phyloP scores from a whole-genome alignment of 441 rosid species.

The Mallotus japonicus region DNA sequence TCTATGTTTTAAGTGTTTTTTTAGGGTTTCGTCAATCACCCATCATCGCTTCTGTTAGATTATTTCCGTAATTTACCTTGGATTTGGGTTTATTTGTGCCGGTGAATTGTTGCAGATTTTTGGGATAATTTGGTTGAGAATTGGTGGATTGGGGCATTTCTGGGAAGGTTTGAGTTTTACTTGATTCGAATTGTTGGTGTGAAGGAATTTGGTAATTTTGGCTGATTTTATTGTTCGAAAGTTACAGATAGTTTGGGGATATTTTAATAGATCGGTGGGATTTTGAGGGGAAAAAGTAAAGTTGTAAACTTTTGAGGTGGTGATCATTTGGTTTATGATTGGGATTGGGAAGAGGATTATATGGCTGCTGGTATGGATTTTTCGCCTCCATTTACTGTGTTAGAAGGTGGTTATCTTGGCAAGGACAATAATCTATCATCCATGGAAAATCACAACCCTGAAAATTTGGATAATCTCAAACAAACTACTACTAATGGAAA shows the following conservation, averaged over 20 bases:
- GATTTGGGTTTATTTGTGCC: no score
- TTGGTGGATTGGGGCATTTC: conserved; percentile 3
- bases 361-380: conserved; percentile 69
- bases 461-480: conserved; percentile 49
- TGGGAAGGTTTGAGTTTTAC: conserved; percentile 17
- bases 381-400: conserved; percentile 45
- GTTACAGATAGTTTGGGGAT: conserved; percentile 7
- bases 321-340: conserved; percentile 32
- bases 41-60: conserved; percentile 25
- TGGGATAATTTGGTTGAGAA: conserved; percentile 2
- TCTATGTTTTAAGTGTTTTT: conserved; percentile 21
- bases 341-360: conserved; percentile 36
- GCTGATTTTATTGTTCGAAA: conserved; percentile 20
- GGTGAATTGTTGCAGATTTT: no score
- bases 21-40: background rate
- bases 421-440: conserved; percentile 39
- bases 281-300: background rate
- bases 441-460: conserved; percentile 40
- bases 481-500: conserved; percentile 53
- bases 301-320: conserved; percentile 22
- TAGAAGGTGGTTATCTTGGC: conserved; percentile 47
- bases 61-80: conserved; percentile 7
- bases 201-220: conserved; percentile 16
- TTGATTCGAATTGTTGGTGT: no score
- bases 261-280: conserved; percentile 13